Evolutionary conservation across 805 yeast genomes (phyloP).

Genomic region (Blastobotrys terrestris): DNA sequence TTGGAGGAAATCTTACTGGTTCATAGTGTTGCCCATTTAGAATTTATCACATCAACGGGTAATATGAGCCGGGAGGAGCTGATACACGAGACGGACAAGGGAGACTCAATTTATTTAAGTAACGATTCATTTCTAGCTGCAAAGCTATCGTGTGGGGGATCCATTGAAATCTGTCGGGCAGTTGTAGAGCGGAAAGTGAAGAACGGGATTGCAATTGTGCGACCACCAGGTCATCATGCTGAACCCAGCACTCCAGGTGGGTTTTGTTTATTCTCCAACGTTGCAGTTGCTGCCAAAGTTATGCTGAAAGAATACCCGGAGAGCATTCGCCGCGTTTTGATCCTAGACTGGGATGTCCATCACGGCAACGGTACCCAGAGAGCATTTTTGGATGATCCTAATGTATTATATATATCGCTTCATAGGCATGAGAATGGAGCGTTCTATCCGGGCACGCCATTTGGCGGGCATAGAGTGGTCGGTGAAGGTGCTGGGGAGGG

Average conservation of each 20-base stretch:
- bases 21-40: conserved; percentile 75
- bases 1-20: conserved; percentile 80
- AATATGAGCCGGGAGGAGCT: conserved; percentile 71
- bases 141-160: conserved; percentile 90
- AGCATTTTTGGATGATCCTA: conserved; percentile 80
- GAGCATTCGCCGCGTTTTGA: conserved; percentile 72
- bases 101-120: conserved; percentile 93
- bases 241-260: conserved; percentile 98
- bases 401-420: conserved; percentile 83
- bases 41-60: conserved; percentile 67
- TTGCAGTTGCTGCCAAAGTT: conserved; percentile 91
- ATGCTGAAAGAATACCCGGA: conserved; percentile 82
- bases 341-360: conserved; percentile 97
- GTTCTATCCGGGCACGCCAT: conserved; percentile 89
- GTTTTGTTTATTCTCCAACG: conserved; percentile 91
- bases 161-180: conserved; percentile 92
- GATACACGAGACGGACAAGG: conserved; percentile 76
- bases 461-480: conserved; percentile 72
- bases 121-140: conserved; percentile 86
- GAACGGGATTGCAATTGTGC: conserved; percentile 86
- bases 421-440: conserved; percentile 90
- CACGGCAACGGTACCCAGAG: conserved; percentile 99
- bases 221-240: conserved; percentile 99
- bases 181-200: conserved; percentile 90
- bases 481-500: conserved; percentile 90